Percentiles rank a stretch among this genome's conserved stretches.
phyloP scores from a whole-genome alignment of 176 grass and related monocot species.

The Eleusine coracana region DNA sequence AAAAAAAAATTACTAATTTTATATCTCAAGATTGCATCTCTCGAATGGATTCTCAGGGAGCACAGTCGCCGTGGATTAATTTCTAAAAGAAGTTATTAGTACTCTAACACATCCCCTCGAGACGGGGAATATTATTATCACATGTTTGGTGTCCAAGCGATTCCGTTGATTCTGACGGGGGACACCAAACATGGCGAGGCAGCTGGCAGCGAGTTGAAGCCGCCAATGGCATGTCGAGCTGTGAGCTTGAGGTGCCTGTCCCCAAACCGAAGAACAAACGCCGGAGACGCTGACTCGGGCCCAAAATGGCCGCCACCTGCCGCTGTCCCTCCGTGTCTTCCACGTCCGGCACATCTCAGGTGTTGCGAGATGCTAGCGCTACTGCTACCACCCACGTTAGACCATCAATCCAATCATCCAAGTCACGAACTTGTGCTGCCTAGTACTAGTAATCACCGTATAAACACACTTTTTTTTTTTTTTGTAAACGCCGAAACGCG shows the following conservation, averaged over 20 bases:
- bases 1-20: background rate
- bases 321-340: conserved; percentile 7
- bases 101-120: background rate
- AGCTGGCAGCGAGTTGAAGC: background rate
- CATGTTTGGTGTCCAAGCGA: background rate
- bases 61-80: too few relatives aligned
- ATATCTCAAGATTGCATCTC: conserved; percentile 44
- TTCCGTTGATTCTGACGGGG: background rate
- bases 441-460: background rate
- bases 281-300: background rate
- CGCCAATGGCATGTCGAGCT: conserved; percentile 1
- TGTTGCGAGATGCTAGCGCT: conserved; percentile 4
- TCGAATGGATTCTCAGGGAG: background rate
- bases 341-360: conserved; percentile 22
- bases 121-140: background rate
- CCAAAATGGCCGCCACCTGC: conserved; percentile 15
- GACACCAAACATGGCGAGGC: background rate
- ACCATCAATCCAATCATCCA: background rate
- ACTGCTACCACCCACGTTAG: background rate
- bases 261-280: background rate
- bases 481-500: background rate
- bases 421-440: background rate
- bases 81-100: background rate
- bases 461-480: background rate
- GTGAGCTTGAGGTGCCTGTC: background rate